A percentile compares a stretch with the other conserved stretches of the same genome.
Conservation (phyloP, 306 rosid species). For the Glycyrrhiza uralensis region DNA sequence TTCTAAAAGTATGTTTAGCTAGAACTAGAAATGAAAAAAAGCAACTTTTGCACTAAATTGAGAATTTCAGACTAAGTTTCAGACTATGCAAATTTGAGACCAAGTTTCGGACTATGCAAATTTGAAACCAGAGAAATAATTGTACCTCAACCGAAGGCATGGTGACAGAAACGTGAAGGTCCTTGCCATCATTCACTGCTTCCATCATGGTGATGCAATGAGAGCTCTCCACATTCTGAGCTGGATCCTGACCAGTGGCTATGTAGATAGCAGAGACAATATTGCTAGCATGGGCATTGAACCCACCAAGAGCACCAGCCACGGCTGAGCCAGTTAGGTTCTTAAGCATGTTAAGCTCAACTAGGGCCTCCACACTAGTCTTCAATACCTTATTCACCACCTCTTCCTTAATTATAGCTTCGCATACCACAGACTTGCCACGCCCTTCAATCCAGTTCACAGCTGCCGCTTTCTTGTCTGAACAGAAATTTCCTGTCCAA, state of each 20-base stretch:
- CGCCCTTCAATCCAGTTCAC: slow-evolving; percentile 78
- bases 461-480: slow-evolving; percentile 74
- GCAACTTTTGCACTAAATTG: neutral
- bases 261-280: slow-evolving; percentile 65
- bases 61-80: neutral
- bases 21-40: neutral
- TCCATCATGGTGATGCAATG: slow-evolving; percentile 78
- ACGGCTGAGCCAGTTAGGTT: slow-evolving; percentile 66
- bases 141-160: slow-evolving; percentile 75
- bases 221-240: slow-evolving; percentile 80
- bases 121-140: neutral
- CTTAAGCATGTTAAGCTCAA: slow-evolving; percentile 68
- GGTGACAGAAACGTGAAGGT: slow-evolving; percentile 69
- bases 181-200: slow-evolving; percentile 59
- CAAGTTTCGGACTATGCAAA: too few relatives aligned
- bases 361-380: slow-evolving; percentile 53
- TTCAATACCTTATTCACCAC: slow-evolving; percentile 67
- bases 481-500: slow-evolving; percentile 59
- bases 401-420: slow-evolving; percentile 56
- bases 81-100: too few relatives aligned
- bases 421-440: slow-evolving; percentile 71
- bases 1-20: neutral
- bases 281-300: slow-evolving; percentile 81
- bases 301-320: slow-evolving; percentile 79
- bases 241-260: slow-evolving; percentile 87